A percentile compares a stretch with the other conserved stretches of the same genome.
Evolutionary conservation across 2,329 filamentous ascomycete species (phyloP).

Genomic region (Apiospora hydei): DNA sequence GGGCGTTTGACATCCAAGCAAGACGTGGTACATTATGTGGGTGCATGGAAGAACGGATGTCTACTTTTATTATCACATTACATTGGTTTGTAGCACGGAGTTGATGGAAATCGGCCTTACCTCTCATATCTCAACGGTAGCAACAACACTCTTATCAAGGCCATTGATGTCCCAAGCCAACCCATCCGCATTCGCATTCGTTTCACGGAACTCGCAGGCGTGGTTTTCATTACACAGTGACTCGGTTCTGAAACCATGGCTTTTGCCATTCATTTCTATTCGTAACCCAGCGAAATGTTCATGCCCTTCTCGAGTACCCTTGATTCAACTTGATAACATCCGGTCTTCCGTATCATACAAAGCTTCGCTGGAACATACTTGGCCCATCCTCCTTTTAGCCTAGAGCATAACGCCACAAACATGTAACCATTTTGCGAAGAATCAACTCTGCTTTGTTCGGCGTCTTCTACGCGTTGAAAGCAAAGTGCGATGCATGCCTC

Average conservation of each 20-base stretch:
- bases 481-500: background rate
- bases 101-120: background rate
- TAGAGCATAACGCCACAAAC: background rate
- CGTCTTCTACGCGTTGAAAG: slow-evolving; percentile 14
- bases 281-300: background rate
- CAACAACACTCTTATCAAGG: background rate
- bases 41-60: background rate
- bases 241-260: background rate
- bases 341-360: background rate
- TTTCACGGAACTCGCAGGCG: background rate
- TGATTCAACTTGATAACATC: background rate
- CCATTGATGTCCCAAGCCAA: background rate
- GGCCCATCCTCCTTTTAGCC: background rate
- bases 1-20: background rate
- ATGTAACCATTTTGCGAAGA: background rate
- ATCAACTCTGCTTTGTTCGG: slow-evolving; percentile 9
- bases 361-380: background rate
- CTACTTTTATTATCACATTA: background rate
- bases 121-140: background rate
- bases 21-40: background rate
- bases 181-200: background rate
- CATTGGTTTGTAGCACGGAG: background rate
- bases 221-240: background rate
- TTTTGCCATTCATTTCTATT: background rate
- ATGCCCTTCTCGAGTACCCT: slow-evolving; percentile 5